Conservation (phyloP, 768 basidiomycete genomes). For the Macrolepiota fuliginosa region DNA sequence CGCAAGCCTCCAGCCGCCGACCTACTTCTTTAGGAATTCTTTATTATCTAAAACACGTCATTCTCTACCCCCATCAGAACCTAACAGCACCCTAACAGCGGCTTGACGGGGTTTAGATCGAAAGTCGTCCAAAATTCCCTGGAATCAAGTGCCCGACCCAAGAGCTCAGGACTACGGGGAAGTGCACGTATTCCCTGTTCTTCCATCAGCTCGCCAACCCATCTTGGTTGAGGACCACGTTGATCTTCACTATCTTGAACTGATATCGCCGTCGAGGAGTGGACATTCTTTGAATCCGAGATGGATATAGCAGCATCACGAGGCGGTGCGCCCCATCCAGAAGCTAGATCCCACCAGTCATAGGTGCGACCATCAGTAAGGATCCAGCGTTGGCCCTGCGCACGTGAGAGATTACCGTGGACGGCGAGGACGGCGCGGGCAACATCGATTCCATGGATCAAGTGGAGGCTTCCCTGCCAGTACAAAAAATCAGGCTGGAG, state of each 20-base stretch:
- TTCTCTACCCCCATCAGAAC: not conserved
- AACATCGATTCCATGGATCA: slow-evolving; percentile 62
- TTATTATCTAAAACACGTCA: not conserved
- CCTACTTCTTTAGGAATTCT: not conserved
- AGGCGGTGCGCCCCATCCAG: slow-evolving; percentile 43
- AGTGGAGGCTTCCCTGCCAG: slow-evolving; percentile 51
- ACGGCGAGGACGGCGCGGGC: slow-evolving; percentile 61
- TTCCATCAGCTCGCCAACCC: slow-evolving; percentile 60
- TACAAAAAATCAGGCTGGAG: not conserved
- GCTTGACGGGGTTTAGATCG: slow-evolving; percentile 38
- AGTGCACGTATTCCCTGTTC: slow-evolving; percentile 47
- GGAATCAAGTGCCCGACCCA: slow-evolving; percentile 58
- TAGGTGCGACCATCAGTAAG: slow-evolving; percentile 55
- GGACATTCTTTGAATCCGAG: not conserved
- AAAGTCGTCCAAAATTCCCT: slow-evolving; percentile 59
- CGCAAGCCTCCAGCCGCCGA: not conserved
- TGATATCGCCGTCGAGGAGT: not conserved
- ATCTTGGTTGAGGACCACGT: slow-evolving; percentile 39
- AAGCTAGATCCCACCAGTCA: slow-evolving; percentile 69
- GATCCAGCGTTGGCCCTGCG: slow-evolving; percentile 53
- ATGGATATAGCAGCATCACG: not conserved
- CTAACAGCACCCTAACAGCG: slow-evolving; percentile 27
- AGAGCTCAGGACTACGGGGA: slow-evolving; percentile 44
- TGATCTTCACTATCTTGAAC: slow-evolving; percentile 13
- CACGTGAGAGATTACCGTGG: slow-evolving; percentile 38